Conservation (phyloP, 2,329 filamentous ascomycete species). For the Trichoderma arundinaceum region DNA sequence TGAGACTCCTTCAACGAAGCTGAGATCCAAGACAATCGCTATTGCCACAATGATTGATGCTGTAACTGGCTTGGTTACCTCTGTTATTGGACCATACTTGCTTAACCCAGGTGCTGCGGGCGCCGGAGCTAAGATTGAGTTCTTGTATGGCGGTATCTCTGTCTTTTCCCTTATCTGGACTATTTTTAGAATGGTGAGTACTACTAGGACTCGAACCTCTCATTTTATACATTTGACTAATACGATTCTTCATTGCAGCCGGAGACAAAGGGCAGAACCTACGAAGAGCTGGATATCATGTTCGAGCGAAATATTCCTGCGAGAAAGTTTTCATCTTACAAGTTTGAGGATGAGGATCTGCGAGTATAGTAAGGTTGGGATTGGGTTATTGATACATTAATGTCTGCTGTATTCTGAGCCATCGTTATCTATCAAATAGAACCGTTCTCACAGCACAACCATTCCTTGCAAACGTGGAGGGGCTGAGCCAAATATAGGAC, state of each 20-base stretch:
- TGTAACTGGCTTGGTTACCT: constrained; percentile 22
- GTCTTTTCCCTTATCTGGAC: constrained; percentile 28
- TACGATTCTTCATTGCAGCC: constrained; percentile 39
- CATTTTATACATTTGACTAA: background rate
- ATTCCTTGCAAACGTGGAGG: background rate
- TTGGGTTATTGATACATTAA: background rate
- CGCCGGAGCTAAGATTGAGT: constrained; percentile 30
- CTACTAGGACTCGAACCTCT: background rate
- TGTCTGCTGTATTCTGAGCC: background rate
- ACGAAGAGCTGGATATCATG: constrained; percentile 48
- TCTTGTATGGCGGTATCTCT: constrained; percentile 27
- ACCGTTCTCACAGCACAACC: background rate
- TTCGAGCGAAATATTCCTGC: constrained; percentile 43
- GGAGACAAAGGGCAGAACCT: constrained; percentile 58
- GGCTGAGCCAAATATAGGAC: no score
- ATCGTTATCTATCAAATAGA: background rate
- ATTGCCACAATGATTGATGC: constrained; percentile 27
- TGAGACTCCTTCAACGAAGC: constrained; percentile 59
- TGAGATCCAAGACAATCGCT: constrained; percentile 60
- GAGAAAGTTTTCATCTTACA: constrained; percentile 40
- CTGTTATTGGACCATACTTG: constrained; percentile 29
- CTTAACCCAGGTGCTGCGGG: constrained; percentile 28
- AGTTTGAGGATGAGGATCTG: constrained; percentile 22
- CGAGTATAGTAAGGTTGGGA: background rate
- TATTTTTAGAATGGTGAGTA: constrained; percentile 28